Evolutionary conservation across 108 stramenopile genomes (phyloP).

Genomic region (Cyclotella baltica): DNA sequence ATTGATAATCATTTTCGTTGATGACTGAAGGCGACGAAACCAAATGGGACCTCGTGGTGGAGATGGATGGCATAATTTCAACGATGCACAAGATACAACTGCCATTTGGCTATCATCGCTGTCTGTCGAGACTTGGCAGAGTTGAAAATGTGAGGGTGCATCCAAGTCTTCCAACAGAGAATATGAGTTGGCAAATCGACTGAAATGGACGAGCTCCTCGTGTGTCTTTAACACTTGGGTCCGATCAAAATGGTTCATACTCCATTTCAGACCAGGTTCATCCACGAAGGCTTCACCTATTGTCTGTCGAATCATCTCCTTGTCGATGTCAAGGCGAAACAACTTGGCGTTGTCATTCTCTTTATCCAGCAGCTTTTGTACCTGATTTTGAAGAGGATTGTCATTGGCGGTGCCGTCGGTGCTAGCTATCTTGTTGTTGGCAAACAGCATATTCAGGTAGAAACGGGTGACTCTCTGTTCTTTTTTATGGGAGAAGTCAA

Average conservation of each 20-base stretch:
- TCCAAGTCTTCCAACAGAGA: not conserved
- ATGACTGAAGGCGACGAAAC: too few relatives aligned
- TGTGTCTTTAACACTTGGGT: not conserved
- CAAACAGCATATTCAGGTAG: not conserved
- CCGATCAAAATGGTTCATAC: not conserved
- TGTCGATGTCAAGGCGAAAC: not conserved
- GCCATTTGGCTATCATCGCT: too few relatives aligned
- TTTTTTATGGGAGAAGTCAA: too few relatives aligned
- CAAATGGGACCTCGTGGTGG: too few relatives aligned
- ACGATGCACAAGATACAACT: too few relatives aligned
- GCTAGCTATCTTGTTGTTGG: not conserved
- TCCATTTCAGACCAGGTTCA: not conserved
- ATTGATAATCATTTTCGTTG: too few relatives aligned
- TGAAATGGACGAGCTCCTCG: not conserved
- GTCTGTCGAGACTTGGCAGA: too few relatives aligned
- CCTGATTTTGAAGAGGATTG: not conserved
- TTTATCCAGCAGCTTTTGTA: not conserved
- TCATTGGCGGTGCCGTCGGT: too few relatives aligned
- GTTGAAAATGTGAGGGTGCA: not conserved
- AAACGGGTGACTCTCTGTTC: too few relatives aligned
- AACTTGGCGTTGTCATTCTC: not conserved
- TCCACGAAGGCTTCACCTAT: not conserved
- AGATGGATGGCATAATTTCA: too few relatives aligned
- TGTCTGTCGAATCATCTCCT: not conserved
- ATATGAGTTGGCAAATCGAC: not conserved